phyloP scores from a whole-genome alignment of 306 rosid species.

The Vachellia collinsii region DNA sequence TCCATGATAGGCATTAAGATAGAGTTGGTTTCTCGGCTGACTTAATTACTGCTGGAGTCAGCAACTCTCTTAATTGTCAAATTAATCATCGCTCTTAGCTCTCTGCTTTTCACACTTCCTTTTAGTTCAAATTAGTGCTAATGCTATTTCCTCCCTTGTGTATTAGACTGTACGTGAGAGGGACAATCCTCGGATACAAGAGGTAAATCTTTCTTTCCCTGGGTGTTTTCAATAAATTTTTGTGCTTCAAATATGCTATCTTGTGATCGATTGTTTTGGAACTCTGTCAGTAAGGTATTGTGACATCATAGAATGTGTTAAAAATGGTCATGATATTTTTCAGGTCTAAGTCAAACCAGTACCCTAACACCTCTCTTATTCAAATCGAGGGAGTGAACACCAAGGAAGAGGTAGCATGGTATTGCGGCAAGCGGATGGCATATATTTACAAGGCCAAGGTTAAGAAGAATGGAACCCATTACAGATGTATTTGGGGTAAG shows the following conservation, averaged over 20 bases:
- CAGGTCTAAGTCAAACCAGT: conserved; percentile 94
- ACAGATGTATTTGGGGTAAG: conserved; percentile 97
- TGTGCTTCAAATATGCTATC: not conserved
- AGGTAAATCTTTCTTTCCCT: conserved; percentile 50
- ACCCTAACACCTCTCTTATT: conserved; percentile 79
- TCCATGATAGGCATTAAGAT: not conserved
- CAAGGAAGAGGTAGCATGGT: conserved; percentile 93
- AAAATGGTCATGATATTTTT: not conserved
- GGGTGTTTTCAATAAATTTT: not conserved
- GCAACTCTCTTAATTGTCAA: not conserved
- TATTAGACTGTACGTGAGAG: conserved; percentile 81
- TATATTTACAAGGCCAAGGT: conserved; percentile 92
- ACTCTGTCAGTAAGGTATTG: not conserved
- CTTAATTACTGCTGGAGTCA: not conserved
- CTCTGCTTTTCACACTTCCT: not conserved
- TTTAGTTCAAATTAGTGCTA: not conserved
- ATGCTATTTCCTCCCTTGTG: not conserved
- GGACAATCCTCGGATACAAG: conserved; percentile 89
- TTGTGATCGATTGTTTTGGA: conserved; percentile 8
- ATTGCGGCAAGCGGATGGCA: conserved; percentile 80
- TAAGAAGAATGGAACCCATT: conserved; percentile 80
- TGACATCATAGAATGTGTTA: not conserved
- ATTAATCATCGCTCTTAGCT: not conserved
- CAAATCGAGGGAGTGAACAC: conserved; percentile 95
- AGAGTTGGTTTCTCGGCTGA: not conserved